These are phyloP conservation scores for Dillenia suffruticosa DNA, from an alignment of 164 flowering plant species.

Conservation along the genomic window DNA sequence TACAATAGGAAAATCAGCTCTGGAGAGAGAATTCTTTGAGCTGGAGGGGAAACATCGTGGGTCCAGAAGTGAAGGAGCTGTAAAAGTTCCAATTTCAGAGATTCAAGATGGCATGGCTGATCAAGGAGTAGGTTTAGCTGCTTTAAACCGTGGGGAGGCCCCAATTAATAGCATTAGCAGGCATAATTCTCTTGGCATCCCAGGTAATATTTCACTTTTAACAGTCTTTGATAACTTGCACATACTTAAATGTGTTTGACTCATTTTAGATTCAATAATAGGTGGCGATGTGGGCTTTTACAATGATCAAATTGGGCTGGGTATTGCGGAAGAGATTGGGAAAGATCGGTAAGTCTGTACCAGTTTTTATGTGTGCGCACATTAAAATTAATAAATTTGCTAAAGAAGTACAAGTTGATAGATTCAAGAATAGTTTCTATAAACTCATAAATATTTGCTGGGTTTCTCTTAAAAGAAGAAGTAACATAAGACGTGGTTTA, in stretches of 20 bases:
- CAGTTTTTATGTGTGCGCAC: no score
- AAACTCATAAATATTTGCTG: no score
- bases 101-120: conserved; percentile 31
- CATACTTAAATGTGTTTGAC: not conserved
- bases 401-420: no score
- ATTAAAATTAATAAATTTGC: no score
- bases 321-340: conserved; percentile 29
- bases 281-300: conserved; percentile 33
- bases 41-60: conserved; percentile 32
- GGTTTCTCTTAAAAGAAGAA: no score
- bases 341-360: conserved; percentile 38
- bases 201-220: conserved; percentile 22
- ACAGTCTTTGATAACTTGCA: not conserved
- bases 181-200: conserved; percentile 29
- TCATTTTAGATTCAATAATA: conserved; percentile 8
- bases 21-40: conserved; percentile 30
- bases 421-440: no score
- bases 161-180: conserved; percentile 30
- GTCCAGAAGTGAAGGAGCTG: conserved; percentile 24
- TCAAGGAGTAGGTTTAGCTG: conserved; percentile 17
- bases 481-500: no score
- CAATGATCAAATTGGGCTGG: conserved; percentile 28
- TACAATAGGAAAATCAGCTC: conserved; percentile 15
- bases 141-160: conserved; percentile 29
- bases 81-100: conserved; percentile 25